These are phyloP conservation scores for Sugiyamaella grinbergsii DNA, from an alignment of 1,139 yeast species.

Conservation along the genomic window DNA sequence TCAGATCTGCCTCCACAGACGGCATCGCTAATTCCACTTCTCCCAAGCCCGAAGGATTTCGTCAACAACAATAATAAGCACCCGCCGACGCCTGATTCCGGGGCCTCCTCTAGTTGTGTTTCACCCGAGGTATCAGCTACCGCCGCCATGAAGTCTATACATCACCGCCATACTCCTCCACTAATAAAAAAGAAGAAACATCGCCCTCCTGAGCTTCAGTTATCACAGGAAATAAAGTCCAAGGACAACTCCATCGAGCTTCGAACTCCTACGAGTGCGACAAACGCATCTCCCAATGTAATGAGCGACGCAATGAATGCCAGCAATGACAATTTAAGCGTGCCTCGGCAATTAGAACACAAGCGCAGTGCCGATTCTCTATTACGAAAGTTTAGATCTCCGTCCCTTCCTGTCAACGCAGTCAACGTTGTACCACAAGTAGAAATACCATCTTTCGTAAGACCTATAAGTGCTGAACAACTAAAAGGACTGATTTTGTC, in stretches of 20 bases:
- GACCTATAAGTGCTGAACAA: constrained; percentile 3
- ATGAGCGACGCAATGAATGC: neutral
- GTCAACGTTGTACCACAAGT: constrained; percentile 11
- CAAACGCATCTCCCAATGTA: constrained; percentile 13
- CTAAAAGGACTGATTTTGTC: neutral
- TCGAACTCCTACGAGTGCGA: constrained; percentile 11
- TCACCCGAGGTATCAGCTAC: constrained; percentile 2
- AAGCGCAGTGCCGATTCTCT: constrained; percentile 17
- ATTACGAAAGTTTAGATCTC: constrained; percentile 12
- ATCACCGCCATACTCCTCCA: neutral
- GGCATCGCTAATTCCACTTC: neutral
- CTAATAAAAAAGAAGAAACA: constrained; percentile 3
- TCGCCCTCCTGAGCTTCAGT: constrained; percentile 17
- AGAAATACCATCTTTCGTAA: constrained; percentile 14
- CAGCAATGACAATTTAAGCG: neutral
- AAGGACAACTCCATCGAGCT: neutral
- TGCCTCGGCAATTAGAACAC: constrained; percentile 12
- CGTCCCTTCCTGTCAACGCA: constrained; percentile 18
- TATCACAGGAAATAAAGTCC: constrained; percentile 4
- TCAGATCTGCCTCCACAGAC: constrained; percentile 1
- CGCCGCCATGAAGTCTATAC: neutral
- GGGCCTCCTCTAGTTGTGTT: neutral
- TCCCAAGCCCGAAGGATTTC: neutral
- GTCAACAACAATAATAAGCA: neutral
- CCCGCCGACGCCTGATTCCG: constrained; percentile 17